Evolutionary conservation across 192 early-diverging fungal genomes (phyloP), one percentile per base, ranked within the genome.

Genomic region (Chytriomyces hyalinus): DNA sequence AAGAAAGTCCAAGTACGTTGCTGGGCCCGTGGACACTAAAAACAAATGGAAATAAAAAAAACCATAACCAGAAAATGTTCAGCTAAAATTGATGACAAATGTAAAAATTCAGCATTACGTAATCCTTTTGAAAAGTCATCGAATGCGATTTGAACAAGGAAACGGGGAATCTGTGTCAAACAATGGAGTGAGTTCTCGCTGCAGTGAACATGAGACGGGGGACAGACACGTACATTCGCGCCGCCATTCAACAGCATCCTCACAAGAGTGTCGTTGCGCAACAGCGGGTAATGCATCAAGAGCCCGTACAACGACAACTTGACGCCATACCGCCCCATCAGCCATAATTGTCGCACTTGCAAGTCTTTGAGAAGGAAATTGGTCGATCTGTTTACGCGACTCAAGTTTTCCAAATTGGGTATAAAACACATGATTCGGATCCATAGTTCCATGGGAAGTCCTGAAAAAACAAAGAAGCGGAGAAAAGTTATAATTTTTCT

Each of bases 401-500:
- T 61, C 46, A 70, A 77, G 51, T 47, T 15, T 47, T 26, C 20
- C 28, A 68, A 50, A 57, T 70, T 59, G 7, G 67, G 59, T 8
- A 77, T 44, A 46, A 68, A 77, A 28, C 76, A 70, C 6, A 61
- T 24, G 45, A 77, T 60, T 7, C 67, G n/a, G 36, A 61, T 60
- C 76, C 76, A 77, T 1, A 77, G 49, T 46, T 77, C 76, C 6
- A 53, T 24, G 3, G 76, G 76, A 6, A 77, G 74, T 22, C 49
- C 67, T 65, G 45, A 4, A 57, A 24, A 47, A 68, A 68, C 28
- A 7, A 43, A 13, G 11, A 15, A 26, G 22, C 63, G 36, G 17
- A 26, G 24, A 4, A 68, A 11, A 64, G 10, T 64, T 28, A 26
- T 11, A 15, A 11, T 11, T 26, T 64, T 26, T 13, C 17, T 17